A percentile compares a stretch with the other conserved stretches of the same genome.
phyloP scores from a whole-genome alignment of 1,139 yeast genomes.

The Saccharomyces hybrid region DNA sequence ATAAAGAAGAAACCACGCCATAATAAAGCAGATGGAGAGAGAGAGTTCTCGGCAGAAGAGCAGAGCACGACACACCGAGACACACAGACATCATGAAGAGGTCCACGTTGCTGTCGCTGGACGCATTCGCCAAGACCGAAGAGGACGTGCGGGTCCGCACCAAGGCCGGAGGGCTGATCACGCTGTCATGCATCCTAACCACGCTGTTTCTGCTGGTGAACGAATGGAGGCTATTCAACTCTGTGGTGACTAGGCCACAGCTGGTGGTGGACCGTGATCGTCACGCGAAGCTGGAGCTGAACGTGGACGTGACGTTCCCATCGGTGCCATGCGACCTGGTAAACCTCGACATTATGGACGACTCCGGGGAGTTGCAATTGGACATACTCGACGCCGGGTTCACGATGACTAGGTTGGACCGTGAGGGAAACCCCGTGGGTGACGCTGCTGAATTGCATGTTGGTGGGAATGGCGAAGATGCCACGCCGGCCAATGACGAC shows the following conservation, averaged over 20 bases:
- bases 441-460: constrained; percentile 31
- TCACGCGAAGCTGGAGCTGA: constrained; percentile 66
- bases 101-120: constrained; percentile 33
- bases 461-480: constrained; percentile 27
- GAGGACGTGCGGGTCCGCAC: constrained; percentile 90
- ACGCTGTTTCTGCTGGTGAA: constrained; percentile 57
- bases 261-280: constrained; percentile 84
- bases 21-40: not conserved
- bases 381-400: constrained; percentile 69
- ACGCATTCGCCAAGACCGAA: constrained; percentile 89
- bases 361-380: constrained; percentile 74
- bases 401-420: constrained; percentile 54
- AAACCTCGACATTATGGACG: constrained; percentile 67
- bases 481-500: constrained; percentile 25
- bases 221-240: constrained; percentile 71
- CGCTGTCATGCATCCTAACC: constrained; percentile 58
- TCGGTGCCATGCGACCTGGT: constrained; percentile 70
- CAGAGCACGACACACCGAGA: not conserved
- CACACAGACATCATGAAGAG: constrained; percentile 9
- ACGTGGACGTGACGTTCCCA: constrained; percentile 76
- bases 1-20: not conserved
- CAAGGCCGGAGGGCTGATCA: constrained; percentile 81
- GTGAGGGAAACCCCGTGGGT: constrained; percentile 20
- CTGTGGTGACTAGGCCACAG: constrained; percentile 65
- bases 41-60: no score